Base-by-base conservation (phyloP, 139 green algal species). In the Limnomonas spitsbergensis region DNA sequence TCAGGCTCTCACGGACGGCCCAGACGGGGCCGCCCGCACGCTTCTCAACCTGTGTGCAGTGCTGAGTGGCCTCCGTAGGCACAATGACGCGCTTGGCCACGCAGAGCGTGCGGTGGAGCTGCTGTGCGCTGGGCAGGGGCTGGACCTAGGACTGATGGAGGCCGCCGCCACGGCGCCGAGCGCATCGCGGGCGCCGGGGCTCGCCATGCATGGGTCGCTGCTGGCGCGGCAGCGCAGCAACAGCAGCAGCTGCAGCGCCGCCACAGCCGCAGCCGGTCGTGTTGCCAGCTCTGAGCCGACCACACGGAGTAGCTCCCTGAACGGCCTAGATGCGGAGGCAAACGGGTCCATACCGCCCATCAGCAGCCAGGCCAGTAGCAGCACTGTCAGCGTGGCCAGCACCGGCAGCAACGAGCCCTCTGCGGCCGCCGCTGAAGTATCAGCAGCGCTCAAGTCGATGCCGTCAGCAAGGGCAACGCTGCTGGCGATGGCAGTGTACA, bases 401-500 rank as follows among this genome's bases (percentile, higher is more conserved):
- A 32, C 29, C 9, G 24, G 68, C 4, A 32, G 68, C 34, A 32
- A 32, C 7, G 68, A 32, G 7, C 4, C 7, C 68, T 39, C 68
- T 32, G 31, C 14, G 4, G 68, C 40, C n/a, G 74, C 31, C 3
- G 26, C 29, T 9, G 29, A 31, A 9, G 53, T 76, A 26, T 34
- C 7, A 37, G 9, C 26, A 1, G 26, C 38, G 29, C 80, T 85
- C 67, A 69, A 76, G 3, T 9, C 37, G 4, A 37, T 69, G 14
- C 40, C 37, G 24, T 6, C 37, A 2, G 38, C 35, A 0, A 32
- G n/a, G 0, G 42, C 24, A 3, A 69, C 53, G 24, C 61, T 75
- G 38, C 52, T 86, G 52, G 53, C 52, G 24, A 83, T 83, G 73
- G 38, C 66, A 2, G 78, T 81, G 26, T 86, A 73, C 81, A 86